Base-by-base conservation (phyloP, 129 eudicot species). In the Flaveria brownii region DNA sequence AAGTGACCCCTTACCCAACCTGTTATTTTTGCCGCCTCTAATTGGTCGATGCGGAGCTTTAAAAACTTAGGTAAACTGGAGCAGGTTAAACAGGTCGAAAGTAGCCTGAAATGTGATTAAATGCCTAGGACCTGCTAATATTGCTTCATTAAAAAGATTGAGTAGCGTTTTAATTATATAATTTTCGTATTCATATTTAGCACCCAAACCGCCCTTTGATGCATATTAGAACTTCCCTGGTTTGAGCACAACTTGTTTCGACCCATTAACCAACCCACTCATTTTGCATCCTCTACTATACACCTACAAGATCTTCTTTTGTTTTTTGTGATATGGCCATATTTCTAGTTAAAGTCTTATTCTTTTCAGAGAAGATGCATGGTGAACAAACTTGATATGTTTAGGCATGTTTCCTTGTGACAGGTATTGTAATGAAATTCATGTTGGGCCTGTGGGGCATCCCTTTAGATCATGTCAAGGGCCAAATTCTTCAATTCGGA, bases 391-490 rank as follows among this genome's bases (percentile, higher is more conserved):
- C 47, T 68, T 77, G 41, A 77, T 67, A 50, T 39, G 67, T 17
- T 70, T 22, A 2, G 12, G 43, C 6, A 0, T 26, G 72, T 72
- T 52, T 41, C 18, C 72, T 73, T 81, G 51, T 80, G 72, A 73
- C 90, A 94, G 99, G 89, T 89, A 87, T 87, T 95, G 99, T 73
- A 89, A 76, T 75, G 99, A 95, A 85, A 86, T 95, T 64, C 96
- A 95, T 11, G 97, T 91, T 55, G 99, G 97, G 14, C 90, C 97
- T 6, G 68, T 80, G 73, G 97, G 97, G 25, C 97, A 95, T 83
- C 97, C 99, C 22, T 95, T 95, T 82, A 87, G 84, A 82, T 89
- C 99, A 46, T 95, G 97, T 81, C 86, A 84, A 82, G 99, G 99
- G 60, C 82, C 84, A 76, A 79, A 76, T 56, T 78, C 97, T 61